Evolutionary conservation across 495 filamentous ascomycete species (phyloP), one percentile per base, ranked within the genome.

Genomic region (Parathielavia appendiculata): DNA sequence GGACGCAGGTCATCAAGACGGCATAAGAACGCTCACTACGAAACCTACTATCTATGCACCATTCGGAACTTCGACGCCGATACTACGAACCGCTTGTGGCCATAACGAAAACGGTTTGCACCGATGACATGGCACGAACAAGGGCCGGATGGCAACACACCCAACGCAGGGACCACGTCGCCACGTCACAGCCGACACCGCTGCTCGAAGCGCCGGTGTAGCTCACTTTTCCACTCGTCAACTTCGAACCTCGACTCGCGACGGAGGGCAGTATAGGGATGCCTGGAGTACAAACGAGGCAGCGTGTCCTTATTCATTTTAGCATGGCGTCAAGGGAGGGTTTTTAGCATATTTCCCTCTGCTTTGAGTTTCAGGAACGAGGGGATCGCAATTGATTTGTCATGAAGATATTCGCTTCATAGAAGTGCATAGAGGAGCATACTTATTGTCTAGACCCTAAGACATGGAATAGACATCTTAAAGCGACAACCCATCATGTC

Each of bases 1-100:
- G 92, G 58, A 98, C 93, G 16, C 75, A 76, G 32, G 75, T 78
- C 64, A 78, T 79, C 72, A 75, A 72, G 59, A 76, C 74, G 51
- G 76, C 77, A 57, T 79, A 75, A 65, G 12, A 45, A 3, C n/a
- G 35, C 13, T 36, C 12, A 40, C 8, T 30, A 13, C n/a, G 8
- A 32, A 17, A 51, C 32, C 17, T n/a, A 14, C 12, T 47, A 6
- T 30, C 26, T 2, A 6, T 30, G 26, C 26, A 30, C 26, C 26
- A 30, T 30, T 30, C 26, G 26, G 26, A 30, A 30, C 26, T 6
- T n/a, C 3, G 26, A 30, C 26, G 26, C 26, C 26, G 26, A 30
- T 30, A 6, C 26, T 7, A 43, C 40, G 16, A 16, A 17, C 2
- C 19, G 49, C 34, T 43, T 13, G 14, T 39, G 5, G 36, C 36